phyloP scores from a whole-genome alignment of 352 stramenopile genomes.

The Phytophthora crassamura region DNA sequence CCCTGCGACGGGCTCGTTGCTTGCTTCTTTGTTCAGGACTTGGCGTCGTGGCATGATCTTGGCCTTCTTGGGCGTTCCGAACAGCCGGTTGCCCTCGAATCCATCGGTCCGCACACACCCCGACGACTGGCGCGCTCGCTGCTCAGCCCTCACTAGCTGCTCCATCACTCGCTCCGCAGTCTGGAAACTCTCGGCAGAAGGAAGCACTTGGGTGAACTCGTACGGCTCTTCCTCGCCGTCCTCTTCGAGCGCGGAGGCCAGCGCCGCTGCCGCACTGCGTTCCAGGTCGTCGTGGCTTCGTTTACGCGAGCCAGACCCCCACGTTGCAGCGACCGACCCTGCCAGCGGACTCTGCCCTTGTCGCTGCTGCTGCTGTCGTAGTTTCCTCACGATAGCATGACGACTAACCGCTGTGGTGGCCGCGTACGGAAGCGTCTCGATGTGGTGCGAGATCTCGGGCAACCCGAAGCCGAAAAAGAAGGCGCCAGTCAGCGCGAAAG shows the following conservation, averaged over 20 bases:
- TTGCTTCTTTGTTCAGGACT: conserved; percentile 47
- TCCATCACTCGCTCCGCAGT: conserved; percentile 85
- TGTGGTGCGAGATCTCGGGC: conserved; percentile 63
- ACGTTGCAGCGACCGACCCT: conserved; percentile 31
- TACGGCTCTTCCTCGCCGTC: conserved; percentile 66
- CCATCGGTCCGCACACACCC: conserved; percentile 90
- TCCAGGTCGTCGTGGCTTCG: conserved; percentile 36
- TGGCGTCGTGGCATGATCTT: conserved; percentile 41
- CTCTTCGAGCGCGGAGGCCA: conserved; percentile 17
- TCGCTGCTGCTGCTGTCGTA: conserved; percentile 49
- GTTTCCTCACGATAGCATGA: conserved; percentile 43
- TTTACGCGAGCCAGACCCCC: conserved; percentile 33
- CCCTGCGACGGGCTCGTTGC: conserved; percentile 35
- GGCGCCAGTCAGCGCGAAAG: conserved; percentile 72
- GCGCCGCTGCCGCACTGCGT: conserved; percentile 22
- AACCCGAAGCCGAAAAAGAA: conserved; percentile 89
- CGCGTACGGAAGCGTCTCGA: conserved; percentile 78
- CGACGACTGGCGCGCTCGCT: conserved; percentile 83
- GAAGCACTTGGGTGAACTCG: conserved; percentile 86
- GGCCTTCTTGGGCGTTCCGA: conserved; percentile 43
- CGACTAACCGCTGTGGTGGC: conserved; percentile 74
- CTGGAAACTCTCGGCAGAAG: conserved; percentile 74
- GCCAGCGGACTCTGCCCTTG: conserved; percentile 45
- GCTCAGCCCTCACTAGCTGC: conserved; percentile 77
- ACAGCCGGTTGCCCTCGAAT: conserved; percentile 65